phyloP scores from a whole-genome alignment of 495 filamentous ascomycete genomes.

The Neurospora sp. region DNA sequence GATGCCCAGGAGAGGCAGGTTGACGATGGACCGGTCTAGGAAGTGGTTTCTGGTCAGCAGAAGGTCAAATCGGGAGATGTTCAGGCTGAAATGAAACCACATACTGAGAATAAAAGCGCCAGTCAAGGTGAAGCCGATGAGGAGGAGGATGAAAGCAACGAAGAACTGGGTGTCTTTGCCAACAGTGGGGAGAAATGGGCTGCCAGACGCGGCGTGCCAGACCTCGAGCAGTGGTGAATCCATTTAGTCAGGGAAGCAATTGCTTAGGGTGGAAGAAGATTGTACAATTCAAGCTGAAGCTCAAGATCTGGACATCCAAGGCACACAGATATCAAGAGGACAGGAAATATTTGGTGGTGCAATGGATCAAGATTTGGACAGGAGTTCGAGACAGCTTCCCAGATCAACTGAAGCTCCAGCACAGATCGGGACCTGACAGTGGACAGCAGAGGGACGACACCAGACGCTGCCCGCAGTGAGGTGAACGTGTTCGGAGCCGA shows the following conservation, averaged over 20 bases:
- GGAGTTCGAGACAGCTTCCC: background rate
- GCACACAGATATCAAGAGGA: background rate
- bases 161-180: constrained; percentile 76
- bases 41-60: background rate
- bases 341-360: background rate
- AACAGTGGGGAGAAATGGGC: constrained; percentile 71
- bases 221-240: constrained; percentile 70
- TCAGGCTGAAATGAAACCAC: constrained; percentile 19
- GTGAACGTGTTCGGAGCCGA: constrained; percentile 15
- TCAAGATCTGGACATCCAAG: background rate
- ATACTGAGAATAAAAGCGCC: constrained; percentile 76
- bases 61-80: background rate
- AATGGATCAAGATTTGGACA: background rate
- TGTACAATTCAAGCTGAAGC: background rate
- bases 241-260: constrained; percentile 30
- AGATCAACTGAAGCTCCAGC: background rate
- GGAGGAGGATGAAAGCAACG: constrained; percentile 68
- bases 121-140: constrained; percentile 54
- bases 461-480: background rate
- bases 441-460: background rate
- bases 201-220: constrained; percentile 80
- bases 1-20: constrained; percentile 66
- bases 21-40: constrained; percentile 75
- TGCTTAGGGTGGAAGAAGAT: background rate
- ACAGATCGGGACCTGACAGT: background rate